Base-by-base conservation (phyloP, 1,284 basidiomycete genomes). In the Apiotrichum laibachii region DNA sequence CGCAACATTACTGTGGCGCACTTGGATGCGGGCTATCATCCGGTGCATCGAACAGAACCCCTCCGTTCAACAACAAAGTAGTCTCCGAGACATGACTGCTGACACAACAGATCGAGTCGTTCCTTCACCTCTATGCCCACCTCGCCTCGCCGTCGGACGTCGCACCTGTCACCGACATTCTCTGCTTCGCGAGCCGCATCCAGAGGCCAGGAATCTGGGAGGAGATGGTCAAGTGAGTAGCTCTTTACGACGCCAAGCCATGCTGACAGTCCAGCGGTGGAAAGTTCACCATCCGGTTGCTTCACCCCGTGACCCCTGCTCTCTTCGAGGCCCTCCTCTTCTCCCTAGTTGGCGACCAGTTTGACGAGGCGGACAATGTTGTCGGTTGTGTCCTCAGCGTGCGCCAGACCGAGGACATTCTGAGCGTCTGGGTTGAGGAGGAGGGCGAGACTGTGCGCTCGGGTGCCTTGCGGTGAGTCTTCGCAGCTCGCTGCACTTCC, bases 371-470 rank as follows among this genome's bases (percentile, higher is more conserved):
- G 42, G 78, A 79, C 51, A 71, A 65, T 33, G 77, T 79, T 2
- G 77, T 79, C 8, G 78, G 77, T 19, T 77, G 75, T 53, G 78
- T 78, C 8, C 66, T 79, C 55, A 73, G 71, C 59, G 74, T 76
- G 19, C 67, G 78, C 56, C 73, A 77, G 66, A 61, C 63, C 13
- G 78, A 79, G 68, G 77, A 77, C 61, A 77, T 79, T n/a, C 54
- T 79, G 59, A 75, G 72, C 58, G 75, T 79, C 15, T 79, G 78
- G 78, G 77, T 78, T 6, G 78, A 79, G 60, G 72, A 76, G 58
- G 76, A 79, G 64, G 71, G 71, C 5, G 76, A 77, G 35, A 62
- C 67, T 12, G 72, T 77, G 3, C 65, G 70, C 49, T 74, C 63
- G 34, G 73, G 73, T 5, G 66, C 72, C 18, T 57, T 79, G 54